These are phyloP conservation scores for Suillus cothurnatus DNA, from an alignment of 768 basidiomycete genomes.

Conservation along the genomic window DNA sequence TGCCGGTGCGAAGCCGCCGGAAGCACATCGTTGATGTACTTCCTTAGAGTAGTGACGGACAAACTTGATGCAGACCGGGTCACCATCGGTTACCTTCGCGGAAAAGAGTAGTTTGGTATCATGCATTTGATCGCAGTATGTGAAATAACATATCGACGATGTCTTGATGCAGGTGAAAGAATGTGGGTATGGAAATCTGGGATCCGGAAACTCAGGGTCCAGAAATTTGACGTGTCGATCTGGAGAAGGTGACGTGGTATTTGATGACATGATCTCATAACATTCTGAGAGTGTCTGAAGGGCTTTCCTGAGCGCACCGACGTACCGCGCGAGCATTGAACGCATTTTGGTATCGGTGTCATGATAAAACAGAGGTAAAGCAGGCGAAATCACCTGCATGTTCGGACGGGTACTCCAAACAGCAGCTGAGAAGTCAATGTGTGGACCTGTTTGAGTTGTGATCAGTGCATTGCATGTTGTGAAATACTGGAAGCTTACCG, in stretches of 20 bases:
- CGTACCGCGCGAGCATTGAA: constrained; percentile 18
- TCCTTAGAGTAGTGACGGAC: constrained; percentile 16
- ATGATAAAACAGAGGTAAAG: constrained; percentile 27
- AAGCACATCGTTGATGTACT: constrained; percentile 21
- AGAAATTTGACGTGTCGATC: neutral
- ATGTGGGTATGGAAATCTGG: neutral
- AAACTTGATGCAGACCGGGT: constrained; percentile 18
- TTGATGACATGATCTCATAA: constrained; percentile 14
- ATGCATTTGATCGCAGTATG: neutral
- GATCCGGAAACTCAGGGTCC: neutral
- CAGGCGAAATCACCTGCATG: constrained; percentile 27
- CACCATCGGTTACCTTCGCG: neutral
- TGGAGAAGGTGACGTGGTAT: neutral
- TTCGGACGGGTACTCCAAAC: constrained; percentile 25
- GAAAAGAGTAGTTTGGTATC: neutral
- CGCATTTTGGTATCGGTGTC: constrained; percentile 20
- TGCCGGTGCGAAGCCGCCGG: constrained; percentile 20
- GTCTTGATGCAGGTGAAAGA: neutral
- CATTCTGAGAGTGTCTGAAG: constrained; percentile 23
- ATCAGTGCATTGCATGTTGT: neutral
- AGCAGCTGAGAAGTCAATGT: constrained; percentile 30
- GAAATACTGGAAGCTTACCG: neutral
- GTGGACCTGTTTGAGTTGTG: constrained; percentile 16
- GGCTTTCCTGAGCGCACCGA: constrained; percentile 30
- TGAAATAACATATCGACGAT: neutral